Percentiles rank a stretch among this genome's conserved stretches.
Evolutionary conservation across 345 rosid genomes (phyloP).

Genomic region (Balakata baccata): DNA sequence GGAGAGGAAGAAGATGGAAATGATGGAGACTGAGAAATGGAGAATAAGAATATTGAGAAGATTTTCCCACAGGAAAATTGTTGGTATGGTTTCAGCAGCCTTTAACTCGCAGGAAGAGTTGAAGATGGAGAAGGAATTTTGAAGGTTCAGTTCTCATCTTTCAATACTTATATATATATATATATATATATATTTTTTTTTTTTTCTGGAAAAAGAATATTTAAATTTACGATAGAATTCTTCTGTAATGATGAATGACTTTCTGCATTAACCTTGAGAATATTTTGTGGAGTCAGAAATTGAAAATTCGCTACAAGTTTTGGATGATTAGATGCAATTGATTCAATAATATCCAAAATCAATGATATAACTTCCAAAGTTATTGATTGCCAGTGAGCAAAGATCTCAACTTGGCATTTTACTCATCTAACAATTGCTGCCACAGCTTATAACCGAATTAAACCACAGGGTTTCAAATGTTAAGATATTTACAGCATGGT

Average conservation of each 20-base stretch:
- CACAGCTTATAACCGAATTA: not conserved
- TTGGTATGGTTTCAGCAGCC: conserved; percentile 38
- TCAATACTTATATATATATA: not conserved
- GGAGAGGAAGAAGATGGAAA: conserved; percentile 72
- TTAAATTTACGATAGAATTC: not conserved
- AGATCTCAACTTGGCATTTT: not conserved
- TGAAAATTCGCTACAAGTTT: not conserved
- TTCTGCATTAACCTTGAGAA: not conserved
- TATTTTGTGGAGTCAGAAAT: not conserved
- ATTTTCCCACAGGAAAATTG: conserved; percentile 58
- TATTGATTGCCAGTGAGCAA: not conserved
- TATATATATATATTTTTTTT: too few relatives aligned
- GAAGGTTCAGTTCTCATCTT: not conserved
- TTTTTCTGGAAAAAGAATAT: too few relatives aligned
- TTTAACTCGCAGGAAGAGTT: conserved; percentile 18
- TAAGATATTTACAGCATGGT: not conserved
- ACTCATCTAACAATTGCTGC: too few relatives aligned
- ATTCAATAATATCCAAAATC: not conserved
- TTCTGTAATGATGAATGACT: not conserved
- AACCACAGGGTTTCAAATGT: not conserved
- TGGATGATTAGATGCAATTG: not conserved
- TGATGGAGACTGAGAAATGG: conserved; percentile 52
- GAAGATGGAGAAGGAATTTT: conserved; percentile 9
- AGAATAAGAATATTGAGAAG: conserved; percentile 53
- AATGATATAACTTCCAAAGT: too few relatives aligned